Percentiles rank a stretch among this genome's conserved stretches.
These are phyloP conservation scores for Plicaturopsis crispa DNA, from an alignment of 768 basidiomycete genomes.

Conservation along the genomic window DNA sequence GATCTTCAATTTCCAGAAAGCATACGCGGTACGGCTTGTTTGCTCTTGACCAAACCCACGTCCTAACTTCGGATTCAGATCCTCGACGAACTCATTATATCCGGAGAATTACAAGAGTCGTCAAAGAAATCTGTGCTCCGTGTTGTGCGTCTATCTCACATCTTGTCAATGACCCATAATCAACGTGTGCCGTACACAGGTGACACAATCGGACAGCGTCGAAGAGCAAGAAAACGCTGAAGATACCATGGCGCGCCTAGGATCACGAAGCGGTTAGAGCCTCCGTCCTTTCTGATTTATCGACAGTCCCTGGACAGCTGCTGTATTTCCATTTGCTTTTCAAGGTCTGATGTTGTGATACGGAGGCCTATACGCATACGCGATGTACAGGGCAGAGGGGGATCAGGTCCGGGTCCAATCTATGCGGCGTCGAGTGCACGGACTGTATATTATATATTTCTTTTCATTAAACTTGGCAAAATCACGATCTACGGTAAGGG, in stretches of 20 bases:
- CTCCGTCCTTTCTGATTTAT: not conserved
- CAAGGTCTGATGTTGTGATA: not conserved
- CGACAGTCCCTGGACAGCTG: not conserved
- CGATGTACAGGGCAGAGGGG: too few relatives aligned
- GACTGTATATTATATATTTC: too few relatives aligned
- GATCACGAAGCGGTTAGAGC: slow-evolving; percentile 66
- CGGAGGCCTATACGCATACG: too few relatives aligned
- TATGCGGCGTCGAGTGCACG: too few relatives aligned
- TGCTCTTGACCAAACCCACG: not conserved
- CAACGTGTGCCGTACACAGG: slow-evolving; percentile 32
- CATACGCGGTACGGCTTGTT: slow-evolving; percentile 60
- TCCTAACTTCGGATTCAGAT: slow-evolving; percentile 42
- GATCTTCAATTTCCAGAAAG: slow-evolving; percentile 97
- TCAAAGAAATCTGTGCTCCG: slow-evolving; percentile 67
- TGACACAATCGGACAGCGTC: slow-evolving; percentile 77
- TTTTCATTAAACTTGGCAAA: too few relatives aligned
- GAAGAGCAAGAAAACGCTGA: slow-evolving; percentile 84
- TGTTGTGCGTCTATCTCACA: slow-evolving; percentile 30
- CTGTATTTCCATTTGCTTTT: not conserved
- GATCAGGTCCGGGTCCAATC: too few relatives aligned
- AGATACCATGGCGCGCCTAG: slow-evolving; percentile 71
- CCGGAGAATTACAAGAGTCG: slow-evolving; percentile 91
- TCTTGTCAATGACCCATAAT: slow-evolving; percentile 1
- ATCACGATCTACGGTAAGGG: too few relatives aligned
- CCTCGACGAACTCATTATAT: slow-evolving; percentile 88